Evolutionary conservation across 75 land plant species (phyloP), one percentile per base, ranked within the genome.

Genomic region (Pseudotsuga menziesii): DNA sequence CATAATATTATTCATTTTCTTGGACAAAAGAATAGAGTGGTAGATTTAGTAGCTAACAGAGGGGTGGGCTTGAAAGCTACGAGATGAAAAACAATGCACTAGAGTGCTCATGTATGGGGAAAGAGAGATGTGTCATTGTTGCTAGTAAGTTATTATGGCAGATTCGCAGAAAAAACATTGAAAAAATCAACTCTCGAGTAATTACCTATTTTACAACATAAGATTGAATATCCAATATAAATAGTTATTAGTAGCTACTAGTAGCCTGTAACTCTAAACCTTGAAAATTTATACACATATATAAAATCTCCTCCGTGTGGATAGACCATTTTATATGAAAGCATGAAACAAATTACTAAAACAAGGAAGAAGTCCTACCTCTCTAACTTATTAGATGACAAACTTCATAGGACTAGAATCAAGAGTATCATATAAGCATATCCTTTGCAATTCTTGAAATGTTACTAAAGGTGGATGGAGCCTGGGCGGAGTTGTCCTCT

Each of bases 401-500:
- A 91, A 86, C 58, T 85, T 78, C 56, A 91, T 80, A 19, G 83
- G 62, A 14, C 75, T 79, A 41, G 80, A 86, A 76, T 78, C 75
- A 12, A 82, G 52, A 2, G 79, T 75, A 77, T 91, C 93, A 82
- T 91, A 85, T 19, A 91, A 78, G 26, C 93, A 87, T 61, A 91
- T 87, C 48, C 93, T 80, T 39, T 79, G 82, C 57, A 91, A 73
- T 76, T 91, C 93, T 76, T 91, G 83, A 13, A 59, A 69, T 62
- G 80, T 83, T 81, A 79, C 58, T 36, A 61, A 14, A 39, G 91
- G 93, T 36, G 89, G 72, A 16, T 78, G 78, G 16, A 91, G 89
- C 23, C 75, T 61, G 57, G 93, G 88, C 75, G 84, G 78, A 74
- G 41, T 57, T 74, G n/a, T 16, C 71, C 63, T 44, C 23, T 78